Conservation (phyloP, 345 rosid genomes). For the Salix caprea region DNA sequence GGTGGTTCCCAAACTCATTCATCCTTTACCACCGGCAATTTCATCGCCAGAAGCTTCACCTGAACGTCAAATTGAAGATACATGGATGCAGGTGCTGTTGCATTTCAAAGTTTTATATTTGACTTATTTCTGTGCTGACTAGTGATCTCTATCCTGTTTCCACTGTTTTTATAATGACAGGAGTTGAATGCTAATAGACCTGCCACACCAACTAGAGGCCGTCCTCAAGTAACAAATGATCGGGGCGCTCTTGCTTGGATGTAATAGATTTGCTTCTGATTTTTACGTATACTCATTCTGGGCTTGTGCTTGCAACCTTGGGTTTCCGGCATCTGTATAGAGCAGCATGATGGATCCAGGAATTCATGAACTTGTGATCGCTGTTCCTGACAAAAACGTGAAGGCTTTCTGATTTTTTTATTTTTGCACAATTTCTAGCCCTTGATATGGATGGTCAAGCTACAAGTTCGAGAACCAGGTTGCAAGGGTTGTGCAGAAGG, state of each 20-base stretch:
- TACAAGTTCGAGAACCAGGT: slow-evolving; percentile 34
- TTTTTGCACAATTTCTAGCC: slow-evolving; percentile 22
- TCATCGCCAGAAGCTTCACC: slow-evolving; percentile 81
- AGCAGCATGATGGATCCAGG: slow-evolving; percentile 40
- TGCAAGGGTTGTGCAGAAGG: slow-evolving; percentile 21
- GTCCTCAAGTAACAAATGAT: slow-evolving; percentile 77
- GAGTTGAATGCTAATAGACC: slow-evolving; percentile 95
- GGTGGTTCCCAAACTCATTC: slow-evolving; percentile 93
- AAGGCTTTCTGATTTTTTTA: slow-evolving; percentile 30
- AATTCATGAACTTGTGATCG: slow-evolving; percentile 24
- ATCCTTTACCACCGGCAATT: slow-evolving; percentile 93
- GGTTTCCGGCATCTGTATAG: slow-evolving; percentile 42
- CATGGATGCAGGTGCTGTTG: slow-evolving; percentile 92
- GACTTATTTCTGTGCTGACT: background rate
- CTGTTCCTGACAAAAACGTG: slow-evolving; percentile 22
- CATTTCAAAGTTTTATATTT: background rate
- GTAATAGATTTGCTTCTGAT: slow-evolving; percentile 28
- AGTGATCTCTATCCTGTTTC: background rate
- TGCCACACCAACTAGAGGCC: slow-evolving; percentile 94
- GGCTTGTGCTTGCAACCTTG: slow-evolving; percentile 38
- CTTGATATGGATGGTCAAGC: slow-evolving; percentile 28
- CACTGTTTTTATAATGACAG: slow-evolving; percentile 34
- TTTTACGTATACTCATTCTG: slow-evolving; percentile 25
- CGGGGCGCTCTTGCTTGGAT: slow-evolving; percentile 92
- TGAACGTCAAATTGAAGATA: slow-evolving; percentile 82